Conservation (phyloP, 192 early-diverging fungal species). For the Entrophospora sp. region DNA sequence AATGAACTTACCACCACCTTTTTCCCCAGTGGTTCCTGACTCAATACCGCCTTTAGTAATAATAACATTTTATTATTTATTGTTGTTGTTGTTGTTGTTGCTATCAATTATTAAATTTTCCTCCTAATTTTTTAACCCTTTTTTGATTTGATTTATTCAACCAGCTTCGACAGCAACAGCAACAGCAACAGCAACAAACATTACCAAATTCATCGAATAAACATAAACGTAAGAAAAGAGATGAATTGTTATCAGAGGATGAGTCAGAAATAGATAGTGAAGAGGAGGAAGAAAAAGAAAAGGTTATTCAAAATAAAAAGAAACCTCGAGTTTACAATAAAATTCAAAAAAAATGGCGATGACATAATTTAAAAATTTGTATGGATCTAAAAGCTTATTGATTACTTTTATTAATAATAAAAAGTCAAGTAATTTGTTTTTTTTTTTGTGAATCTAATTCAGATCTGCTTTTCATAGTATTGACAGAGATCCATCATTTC, state of each 20-base stretch:
- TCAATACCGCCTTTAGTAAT: slow-evolving; percentile 8
- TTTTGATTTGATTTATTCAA: no score
- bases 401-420: no score
- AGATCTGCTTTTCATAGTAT: no score
- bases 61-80: neutral
- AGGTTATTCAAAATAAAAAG: neutral
- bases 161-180: neutral
- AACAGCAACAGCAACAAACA: no score
- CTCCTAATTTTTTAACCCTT: neutral
- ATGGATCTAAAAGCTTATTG: no score
- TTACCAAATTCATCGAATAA: no score
- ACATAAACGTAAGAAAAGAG: slow-evolving; percentile 26
- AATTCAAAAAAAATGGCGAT: no score
- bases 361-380: no score
- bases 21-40: slow-evolving; percentile 14
- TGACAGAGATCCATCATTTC: no score
- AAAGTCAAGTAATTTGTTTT: no score
- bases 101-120: neutral
- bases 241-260: slow-evolving; percentile 37
- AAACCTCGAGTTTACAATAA: no score
- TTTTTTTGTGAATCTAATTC: no score
- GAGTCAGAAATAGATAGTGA: slow-evolving; percentile 38
- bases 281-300: neutral
- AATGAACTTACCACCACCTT: slow-evolving; percentile 52
- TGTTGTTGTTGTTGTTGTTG: neutral